phyloP scores from a whole-genome alignment of 1,139 yeast genomes.

The Sugiyamaella novakii region DNA sequence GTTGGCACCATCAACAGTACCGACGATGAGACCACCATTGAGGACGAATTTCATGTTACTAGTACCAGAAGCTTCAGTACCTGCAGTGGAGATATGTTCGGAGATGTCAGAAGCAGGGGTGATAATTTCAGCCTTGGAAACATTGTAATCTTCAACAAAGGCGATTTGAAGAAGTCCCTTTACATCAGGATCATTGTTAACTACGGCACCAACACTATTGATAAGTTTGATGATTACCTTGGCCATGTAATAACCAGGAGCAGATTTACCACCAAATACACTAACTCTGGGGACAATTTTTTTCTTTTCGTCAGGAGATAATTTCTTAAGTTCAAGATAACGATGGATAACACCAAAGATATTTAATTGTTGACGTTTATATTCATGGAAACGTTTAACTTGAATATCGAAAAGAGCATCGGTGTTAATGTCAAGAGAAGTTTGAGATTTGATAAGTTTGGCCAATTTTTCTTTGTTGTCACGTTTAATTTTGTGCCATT shows the following conservation, averaged over 20 bases:
- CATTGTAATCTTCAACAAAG: conserved; percentile 89
- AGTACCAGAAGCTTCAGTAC: conserved; percentile 96
- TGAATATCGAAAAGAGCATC: conserved; percentile 84
- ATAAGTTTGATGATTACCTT: conserved; percentile 84
- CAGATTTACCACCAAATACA: conserved; percentile 92
- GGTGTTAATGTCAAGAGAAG: conserved; percentile 67
- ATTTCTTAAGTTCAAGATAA: conserved; percentile 71
- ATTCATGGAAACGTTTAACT: conserved; percentile 93
- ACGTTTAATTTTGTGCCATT: conserved; percentile 73
- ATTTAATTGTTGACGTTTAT: conserved; percentile 92
- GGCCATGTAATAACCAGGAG: conserved; percentile 97
- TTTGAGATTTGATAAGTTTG: conserved; percentile 63
- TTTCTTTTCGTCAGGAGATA: conserved; percentile 65
- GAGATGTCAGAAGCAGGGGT: conserved; percentile 89
- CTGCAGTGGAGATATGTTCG: conserved; percentile 97
- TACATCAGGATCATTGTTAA: conserved; percentile 74
- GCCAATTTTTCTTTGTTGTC: conserved; percentile 73
- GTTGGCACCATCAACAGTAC: conserved; percentile 97
- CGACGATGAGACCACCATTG: conserved; percentile 91
- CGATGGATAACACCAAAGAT: conserved; percentile 86
- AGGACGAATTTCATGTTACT: conserved; percentile 94
- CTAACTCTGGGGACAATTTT: conserved; percentile 75
- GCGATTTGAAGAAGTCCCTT: conserved; percentile 80
- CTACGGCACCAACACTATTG: conserved; percentile 76
- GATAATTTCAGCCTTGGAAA: conserved; percentile 89